Percentiles rank a stretch among this genome's conserved stretches.
Evolutionary conservation across 2,329 filamentous ascomycete genomes (phyloP).

Genomic region (Aureobasidium sp.): DNA sequence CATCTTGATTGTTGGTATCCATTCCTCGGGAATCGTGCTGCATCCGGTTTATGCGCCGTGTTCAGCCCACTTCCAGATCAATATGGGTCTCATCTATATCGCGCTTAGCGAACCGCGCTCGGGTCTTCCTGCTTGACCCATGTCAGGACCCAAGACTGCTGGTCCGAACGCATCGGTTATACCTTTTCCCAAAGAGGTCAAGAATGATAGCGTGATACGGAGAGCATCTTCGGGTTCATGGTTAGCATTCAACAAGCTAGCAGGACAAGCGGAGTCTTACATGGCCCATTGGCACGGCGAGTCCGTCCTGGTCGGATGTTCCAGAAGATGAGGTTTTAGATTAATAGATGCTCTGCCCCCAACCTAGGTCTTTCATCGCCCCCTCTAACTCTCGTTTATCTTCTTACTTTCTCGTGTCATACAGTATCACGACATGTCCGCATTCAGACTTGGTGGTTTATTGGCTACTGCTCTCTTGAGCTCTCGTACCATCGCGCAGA

Average conservation of each 20-base stretch:
- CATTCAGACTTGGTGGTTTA: not conserved
- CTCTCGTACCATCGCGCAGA: slow-evolving; percentile 4
- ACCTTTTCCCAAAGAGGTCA: not conserved
- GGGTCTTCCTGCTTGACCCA: not conserved
- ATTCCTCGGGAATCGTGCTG: not conserved
- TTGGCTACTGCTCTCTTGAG: slow-evolving; percentile 1
- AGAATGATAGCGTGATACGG: not conserved
- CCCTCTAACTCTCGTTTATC: not conserved
- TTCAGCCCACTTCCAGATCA: not conserved
- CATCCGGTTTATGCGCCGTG: not conserved
- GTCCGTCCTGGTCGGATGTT: not conserved
- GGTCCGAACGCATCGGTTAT: not conserved
- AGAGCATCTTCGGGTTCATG: not conserved
- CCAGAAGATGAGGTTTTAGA: not conserved
- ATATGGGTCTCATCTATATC: slow-evolving; percentile 1
- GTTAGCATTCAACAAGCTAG: not conserved
- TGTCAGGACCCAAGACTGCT: not conserved
- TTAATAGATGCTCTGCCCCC: not conserved
- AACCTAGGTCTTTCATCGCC: not conserved
- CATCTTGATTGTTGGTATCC: not conserved
- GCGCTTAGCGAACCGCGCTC: slow-evolving; percentile 6
- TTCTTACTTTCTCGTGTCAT: not conserved
- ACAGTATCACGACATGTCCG: not conserved
- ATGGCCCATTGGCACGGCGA: not conserved
- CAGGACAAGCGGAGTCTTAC: not conserved